A percentile compares a stretch with the other conserved stretches of the same genome.
phyloP scores from a whole-genome alignment of 495 filamentous ascomycete genomes.

The Aspergillus conjunctus region DNA sequence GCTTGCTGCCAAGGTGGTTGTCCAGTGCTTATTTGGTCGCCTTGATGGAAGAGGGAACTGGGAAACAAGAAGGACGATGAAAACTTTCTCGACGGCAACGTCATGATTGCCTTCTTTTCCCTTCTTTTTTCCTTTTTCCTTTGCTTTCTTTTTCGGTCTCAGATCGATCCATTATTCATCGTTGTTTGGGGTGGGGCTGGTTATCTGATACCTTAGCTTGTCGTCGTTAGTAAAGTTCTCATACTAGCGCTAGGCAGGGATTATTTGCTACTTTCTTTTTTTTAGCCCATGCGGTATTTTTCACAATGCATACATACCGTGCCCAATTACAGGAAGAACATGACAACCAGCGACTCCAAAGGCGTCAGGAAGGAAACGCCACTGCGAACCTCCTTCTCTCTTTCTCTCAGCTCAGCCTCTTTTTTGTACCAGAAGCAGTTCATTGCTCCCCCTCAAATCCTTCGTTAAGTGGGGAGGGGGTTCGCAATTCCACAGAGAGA shows the following conservation, averaged over 20 bases:
- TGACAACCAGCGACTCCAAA: not conserved
- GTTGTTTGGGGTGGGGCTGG: slow-evolving; percentile 2
- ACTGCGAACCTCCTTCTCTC: too few relatives aligned
- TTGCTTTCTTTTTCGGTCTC: not conserved
- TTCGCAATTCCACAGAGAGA: too few relatives aligned
- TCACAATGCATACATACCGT: not conserved
- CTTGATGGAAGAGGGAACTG: not conserved
- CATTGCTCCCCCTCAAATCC: not conserved
- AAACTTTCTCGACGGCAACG: too few relatives aligned
- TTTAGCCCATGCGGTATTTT: not conserved
- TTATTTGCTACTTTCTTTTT: not conserved
- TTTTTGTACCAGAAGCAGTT: not conserved
- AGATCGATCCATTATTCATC: slow-evolving; percentile 3
- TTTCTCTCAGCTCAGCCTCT: slow-evolving; percentile 3
- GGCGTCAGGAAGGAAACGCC: not conserved
- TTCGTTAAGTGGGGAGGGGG: not conserved
- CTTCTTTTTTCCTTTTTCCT: not conserved
- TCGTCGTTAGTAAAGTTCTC: too few relatives aligned
- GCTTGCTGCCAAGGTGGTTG: not conserved
- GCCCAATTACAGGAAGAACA: not conserved
- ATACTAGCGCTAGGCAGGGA: not conserved
- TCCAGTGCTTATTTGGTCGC: slow-evolving; percentile 9
- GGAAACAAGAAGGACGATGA: not conserved
- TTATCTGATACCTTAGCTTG: not conserved
- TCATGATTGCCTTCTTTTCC: slow-evolving; percentile 4